Percentiles rank a stretch among this genome's conserved stretches.
Conservation (phyloP, 2,329 filamentous ascomycete genomes). For the Penicillium sp. region DNA sequence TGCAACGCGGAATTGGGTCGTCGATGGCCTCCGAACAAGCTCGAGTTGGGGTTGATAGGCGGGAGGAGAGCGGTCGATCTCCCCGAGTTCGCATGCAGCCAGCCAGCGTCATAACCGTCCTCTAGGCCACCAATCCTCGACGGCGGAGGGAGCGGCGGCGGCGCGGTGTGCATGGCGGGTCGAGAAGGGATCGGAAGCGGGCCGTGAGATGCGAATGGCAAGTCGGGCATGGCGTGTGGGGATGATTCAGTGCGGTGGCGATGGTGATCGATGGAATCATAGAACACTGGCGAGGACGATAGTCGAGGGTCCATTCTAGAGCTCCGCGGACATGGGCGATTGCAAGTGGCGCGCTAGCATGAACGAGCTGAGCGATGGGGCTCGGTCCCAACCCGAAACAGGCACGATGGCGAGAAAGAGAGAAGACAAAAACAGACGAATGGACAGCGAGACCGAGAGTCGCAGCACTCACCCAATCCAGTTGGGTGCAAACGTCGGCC, state of each 20-base stretch:
- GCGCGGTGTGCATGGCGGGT: conserved; percentile 47
- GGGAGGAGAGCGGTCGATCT: conserved; percentile 48
- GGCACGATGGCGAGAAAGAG: too few species aligned
- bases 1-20: conserved; percentile 34
- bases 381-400: too few species aligned
- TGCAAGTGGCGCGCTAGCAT: conserved; percentile 11
- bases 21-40: conserved; percentile 48
- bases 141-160: conserved; percentile 65
- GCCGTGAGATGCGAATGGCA: conserved; percentile 45
- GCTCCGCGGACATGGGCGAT: too few species aligned
- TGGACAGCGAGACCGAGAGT: conserved; percentile 4
- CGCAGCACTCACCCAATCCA: conserved; percentile 21
- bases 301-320: conserved; percentile 47
- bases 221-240: conserved; percentile 42
- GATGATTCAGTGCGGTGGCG: conserved; percentile 36
- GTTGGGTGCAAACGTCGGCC: conserved; percentile 23
- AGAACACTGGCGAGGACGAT: conserved; percentile 43
- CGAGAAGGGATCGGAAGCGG: conserved; percentile 64
- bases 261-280: conserved; percentile 38
- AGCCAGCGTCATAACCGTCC: conserved; percentile 59
- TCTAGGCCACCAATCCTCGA: conserved; percentile 58
- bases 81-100: conserved; percentile 60
- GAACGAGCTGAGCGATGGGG: too few species aligned
- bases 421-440: too few species aligned
- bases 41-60: conserved; percentile 51